Percentiles rank a stretch among this genome's conserved stretches.
phyloP scores from a whole-genome alignment of 495 filamentous ascomycete species.

The Penicillium dipodomyicola region DNA sequence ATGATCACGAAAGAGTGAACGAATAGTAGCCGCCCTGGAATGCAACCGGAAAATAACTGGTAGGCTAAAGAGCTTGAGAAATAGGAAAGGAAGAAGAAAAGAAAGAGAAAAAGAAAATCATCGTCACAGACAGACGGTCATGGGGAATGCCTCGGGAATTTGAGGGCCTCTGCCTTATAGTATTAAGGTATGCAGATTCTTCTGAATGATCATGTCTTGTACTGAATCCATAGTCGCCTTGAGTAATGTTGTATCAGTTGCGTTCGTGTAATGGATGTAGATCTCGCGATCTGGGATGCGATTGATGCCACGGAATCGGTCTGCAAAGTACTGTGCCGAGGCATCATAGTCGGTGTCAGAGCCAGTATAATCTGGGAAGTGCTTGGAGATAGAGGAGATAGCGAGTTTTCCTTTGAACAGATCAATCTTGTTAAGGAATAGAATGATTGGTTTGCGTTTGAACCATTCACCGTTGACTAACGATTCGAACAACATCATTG shows the following conservation, averaged over 20 bases:
- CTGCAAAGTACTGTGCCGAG: conserved; percentile 81
- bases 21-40: conserved; percentile 26
- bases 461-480: conserved; percentile 99
- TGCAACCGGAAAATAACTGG: conserved; percentile 25
- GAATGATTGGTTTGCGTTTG: conserved; percentile 88
- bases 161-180: conserved; percentile 57
- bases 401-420: conserved; percentile 88
- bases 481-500: conserved; percentile 95
- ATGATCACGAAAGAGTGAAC: conserved; percentile 19
- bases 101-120: conserved; percentile 28
- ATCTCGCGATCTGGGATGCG: conserved; percentile 83
- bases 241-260: conserved; percentile 90
- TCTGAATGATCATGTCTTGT: conserved; percentile 99
- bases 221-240: conserved; percentile 98
- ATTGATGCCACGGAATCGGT: conserved; percentile 85
- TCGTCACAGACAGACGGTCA: conserved; percentile 25
- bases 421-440: conserved; percentile 99
- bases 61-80: conserved; percentile 23
- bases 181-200: conserved; percentile 91
- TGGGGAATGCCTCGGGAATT: conserved; percentile 28
- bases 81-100: conserved; percentile 19
- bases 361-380: conserved; percentile 89
- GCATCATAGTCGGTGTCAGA: conserved; percentile 53
- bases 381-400: conserved; percentile 75
- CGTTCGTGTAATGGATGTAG: conserved; percentile 91